phyloP scores from a whole-genome alignment of 108 stramenopile genomes.

The Pseudonitzschia multiseries region DNA sequence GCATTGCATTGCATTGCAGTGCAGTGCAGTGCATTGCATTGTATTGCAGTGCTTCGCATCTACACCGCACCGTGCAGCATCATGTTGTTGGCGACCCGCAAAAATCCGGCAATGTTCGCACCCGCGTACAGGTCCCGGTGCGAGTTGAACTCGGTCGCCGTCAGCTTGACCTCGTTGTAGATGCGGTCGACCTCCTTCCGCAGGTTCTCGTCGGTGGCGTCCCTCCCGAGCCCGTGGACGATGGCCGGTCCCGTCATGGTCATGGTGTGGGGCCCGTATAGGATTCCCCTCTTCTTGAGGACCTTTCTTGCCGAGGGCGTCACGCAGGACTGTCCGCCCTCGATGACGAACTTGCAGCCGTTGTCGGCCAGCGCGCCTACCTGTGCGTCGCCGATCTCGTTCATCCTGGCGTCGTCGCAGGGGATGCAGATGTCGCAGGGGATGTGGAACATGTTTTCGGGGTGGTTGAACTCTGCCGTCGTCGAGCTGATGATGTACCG shows the following conservation, averaged over 20 bases:
- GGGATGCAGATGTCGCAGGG: constrained; percentile 94
- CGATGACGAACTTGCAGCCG: constrained; percentile 90
- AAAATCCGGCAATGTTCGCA: constrained; percentile 92
- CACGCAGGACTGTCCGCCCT: constrained; percentile 85
- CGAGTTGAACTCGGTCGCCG: constrained; percentile 94
- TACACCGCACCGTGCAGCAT: constrained; percentile 94
- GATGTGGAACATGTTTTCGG: constrained; percentile 75
- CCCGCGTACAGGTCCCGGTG: constrained; percentile 91
- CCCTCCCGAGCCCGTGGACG: constrained; percentile 67
- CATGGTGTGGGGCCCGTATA: constrained; percentile 88
- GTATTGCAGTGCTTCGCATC: no score
- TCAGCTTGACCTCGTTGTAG: constrained; percentile 84
- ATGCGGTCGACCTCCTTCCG: constrained; percentile 73
- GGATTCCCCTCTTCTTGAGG: constrained; percentile 86
- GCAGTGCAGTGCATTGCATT: no score
- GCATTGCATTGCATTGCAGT: no score
- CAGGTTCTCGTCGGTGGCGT: constrained; percentile 74
- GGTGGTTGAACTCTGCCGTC: constrained; percentile 87
- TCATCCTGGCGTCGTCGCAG: constrained; percentile 82
- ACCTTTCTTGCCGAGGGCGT: constrained; percentile 65
- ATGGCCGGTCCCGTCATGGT: constrained; percentile 88
- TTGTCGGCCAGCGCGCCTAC: constrained; percentile 85
- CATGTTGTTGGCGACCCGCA: constrained; percentile 96
- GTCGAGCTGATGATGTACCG: constrained; percentile 88
- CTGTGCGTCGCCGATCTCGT: constrained; percentile 70